Evolutionary conservation across 805 yeast genomes (phyloP).

Genomic region (Starmerella stellata): DNA sequence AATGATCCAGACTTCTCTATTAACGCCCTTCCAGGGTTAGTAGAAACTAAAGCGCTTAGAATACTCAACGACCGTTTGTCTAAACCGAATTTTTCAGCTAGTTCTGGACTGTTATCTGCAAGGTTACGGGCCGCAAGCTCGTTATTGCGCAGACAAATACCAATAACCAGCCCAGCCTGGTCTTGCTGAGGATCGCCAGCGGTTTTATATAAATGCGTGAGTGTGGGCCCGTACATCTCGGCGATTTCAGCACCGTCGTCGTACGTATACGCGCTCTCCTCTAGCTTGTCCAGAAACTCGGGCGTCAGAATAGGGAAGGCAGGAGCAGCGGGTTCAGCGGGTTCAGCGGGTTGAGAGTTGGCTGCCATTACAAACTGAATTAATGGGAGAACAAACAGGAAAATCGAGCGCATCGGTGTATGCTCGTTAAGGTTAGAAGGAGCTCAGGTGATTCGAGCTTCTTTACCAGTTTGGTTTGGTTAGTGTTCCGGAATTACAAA

Average conservation of each 20-base stretch:
- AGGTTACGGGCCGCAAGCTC: conserved; percentile 30
- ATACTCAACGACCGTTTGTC: conserved; percentile 8
- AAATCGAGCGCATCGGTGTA: too few relatives aligned
- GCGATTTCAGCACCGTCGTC: conserved; percentile 37
- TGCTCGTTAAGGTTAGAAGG: too few relatives aligned
- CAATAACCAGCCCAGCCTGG: conserved; percentile 39
- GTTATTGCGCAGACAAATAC: conserved; percentile 58
- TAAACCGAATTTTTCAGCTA: conserved; percentile 1
- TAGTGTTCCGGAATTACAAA: too few relatives aligned
- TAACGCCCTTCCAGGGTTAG: conserved; percentile 6
- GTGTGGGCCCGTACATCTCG: conserved; percentile 17
- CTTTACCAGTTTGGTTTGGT: too few relatives aligned
- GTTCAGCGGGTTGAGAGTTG: too few relatives aligned
- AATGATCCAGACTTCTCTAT: conserved; percentile 1
- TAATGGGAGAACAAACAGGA: too few relatives aligned
- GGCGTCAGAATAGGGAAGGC: neutral
- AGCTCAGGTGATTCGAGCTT: too few relatives aligned
- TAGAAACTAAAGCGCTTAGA: conserved; percentile 12
- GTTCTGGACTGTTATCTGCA: conserved; percentile 1
- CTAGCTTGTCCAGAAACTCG: conserved; percentile 28
- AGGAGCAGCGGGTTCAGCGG: neutral
- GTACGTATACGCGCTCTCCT: conserved; percentile 41
- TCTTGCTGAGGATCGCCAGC: conserved; percentile 24
- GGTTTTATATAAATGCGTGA: conserved; percentile 8
- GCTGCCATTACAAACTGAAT: too few relatives aligned